phyloP scores from a whole-genome alignment of 2,329 filamentous ascomycete species.

The Penicillium olsonii region DNA sequence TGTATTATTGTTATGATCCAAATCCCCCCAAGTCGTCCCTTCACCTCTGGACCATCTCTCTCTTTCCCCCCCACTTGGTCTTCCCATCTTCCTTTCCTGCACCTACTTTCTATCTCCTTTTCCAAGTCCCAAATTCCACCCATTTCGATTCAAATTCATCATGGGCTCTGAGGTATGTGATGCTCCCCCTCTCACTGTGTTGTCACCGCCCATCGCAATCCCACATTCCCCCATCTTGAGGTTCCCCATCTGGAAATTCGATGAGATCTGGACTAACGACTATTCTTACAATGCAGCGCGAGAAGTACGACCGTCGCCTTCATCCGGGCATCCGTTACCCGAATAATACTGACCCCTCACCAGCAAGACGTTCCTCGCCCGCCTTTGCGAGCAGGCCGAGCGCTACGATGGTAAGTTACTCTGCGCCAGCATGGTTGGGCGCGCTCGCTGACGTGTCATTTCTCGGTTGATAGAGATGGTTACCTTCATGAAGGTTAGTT shows the following conservation, averaged over 20 bases:
- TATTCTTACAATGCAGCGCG: conserved; percentile 56
- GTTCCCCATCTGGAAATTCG: conserved; percentile 18
- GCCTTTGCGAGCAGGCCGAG: conserved; percentile 99
- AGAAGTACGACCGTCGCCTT: conserved; percentile 57
- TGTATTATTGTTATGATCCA: conserved; percentile 21
- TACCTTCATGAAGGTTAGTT: conserved; percentile 89
- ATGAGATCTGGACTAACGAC: conserved; percentile 42
- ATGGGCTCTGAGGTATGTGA: conserved; percentile 65
- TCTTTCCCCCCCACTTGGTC: conserved; percentile 23
- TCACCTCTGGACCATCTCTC: conserved; percentile 15
- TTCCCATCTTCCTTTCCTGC: conserved; percentile 25
- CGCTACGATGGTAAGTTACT: conserved; percentile 82
- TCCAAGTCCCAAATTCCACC: conserved; percentile 18
- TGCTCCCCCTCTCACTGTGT: conserved; percentile 40
- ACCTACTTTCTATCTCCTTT: conserved; percentile 16
- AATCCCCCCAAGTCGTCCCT: conserved; percentile 17
- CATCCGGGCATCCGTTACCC: conserved; percentile 14
- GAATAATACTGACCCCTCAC: conserved; percentile 42
- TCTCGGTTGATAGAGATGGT: conserved; percentile 73
- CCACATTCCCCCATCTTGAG: conserved; percentile 14
- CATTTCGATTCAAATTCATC: conserved; percentile 36
- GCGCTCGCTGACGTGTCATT: conserved; percentile 25
- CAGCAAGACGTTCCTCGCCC: conserved; percentile 99
- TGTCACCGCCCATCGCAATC: conserved; percentile 29
- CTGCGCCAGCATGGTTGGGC: not conserved